These are phyloP conservation scores for Cladorrhinum sp. DNA, from an alignment of 2,329 filamentous ascomycete genomes.

Conservation along the genomic window DNA sequence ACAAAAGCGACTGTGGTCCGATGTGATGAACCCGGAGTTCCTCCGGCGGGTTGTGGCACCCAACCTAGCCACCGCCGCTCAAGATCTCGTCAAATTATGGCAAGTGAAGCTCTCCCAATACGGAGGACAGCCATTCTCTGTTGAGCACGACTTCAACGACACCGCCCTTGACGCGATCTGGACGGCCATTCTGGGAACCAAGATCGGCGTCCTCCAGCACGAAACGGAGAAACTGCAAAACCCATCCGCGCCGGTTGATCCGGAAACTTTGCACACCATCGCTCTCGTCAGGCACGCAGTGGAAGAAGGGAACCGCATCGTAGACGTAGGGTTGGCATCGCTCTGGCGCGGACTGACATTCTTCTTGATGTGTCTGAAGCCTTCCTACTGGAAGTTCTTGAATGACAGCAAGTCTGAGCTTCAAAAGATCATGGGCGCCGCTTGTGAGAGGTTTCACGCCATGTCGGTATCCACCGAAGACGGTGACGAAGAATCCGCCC, in stretches of 20 bases:
- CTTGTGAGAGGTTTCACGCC: conserved; percentile 7
- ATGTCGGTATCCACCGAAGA: conserved; percentile 2
- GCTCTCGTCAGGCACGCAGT: conserved; percentile 24
- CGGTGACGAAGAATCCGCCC: neutral
- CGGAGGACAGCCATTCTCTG: conserved; percentile 32
- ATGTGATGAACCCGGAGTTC: conserved; percentile 32
- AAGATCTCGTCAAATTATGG: conserved; percentile 33
- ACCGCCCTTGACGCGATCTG: conserved; percentile 39
- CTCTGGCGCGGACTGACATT: conserved; percentile 6
- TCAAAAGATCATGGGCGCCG: conserved; percentile 16
- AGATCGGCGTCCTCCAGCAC: conserved; percentile 30
- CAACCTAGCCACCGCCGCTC: conserved; percentile 26
- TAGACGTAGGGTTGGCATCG: conserved; percentile 10
- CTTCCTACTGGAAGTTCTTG: conserved; percentile 23
- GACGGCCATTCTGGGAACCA: conserved; percentile 35
- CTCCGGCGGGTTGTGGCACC: conserved; percentile 30
- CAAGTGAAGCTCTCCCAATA: conserved; percentile 22
- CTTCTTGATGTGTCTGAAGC: conserved; percentile 12
- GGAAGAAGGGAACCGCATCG: conserved; percentile 22
- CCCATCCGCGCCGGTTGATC: neutral
- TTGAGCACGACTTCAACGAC: conserved; percentile 35
- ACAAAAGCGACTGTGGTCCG: conserved; percentile 32
- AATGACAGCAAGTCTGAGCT: conserved; percentile 26
- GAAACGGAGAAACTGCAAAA: conserved; percentile 16
- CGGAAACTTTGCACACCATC: neutral